Percentiles rank a stretch among this genome's conserved stretches.
Conservation (phyloP, 306 rosid genomes). For the Hippophae tibetana region DNA sequence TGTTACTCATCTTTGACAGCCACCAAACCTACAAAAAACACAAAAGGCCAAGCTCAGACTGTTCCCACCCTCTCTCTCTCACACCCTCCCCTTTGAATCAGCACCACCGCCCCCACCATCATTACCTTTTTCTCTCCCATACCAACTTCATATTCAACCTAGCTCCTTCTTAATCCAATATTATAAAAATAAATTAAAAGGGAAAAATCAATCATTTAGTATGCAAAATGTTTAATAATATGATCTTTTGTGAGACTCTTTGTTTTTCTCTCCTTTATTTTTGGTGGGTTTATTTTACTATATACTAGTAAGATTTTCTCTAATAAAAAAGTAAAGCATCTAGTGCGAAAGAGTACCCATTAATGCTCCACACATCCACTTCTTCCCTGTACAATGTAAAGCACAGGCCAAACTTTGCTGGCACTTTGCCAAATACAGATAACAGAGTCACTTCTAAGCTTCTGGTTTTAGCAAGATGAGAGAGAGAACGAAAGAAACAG, state of each 20-base stretch:
- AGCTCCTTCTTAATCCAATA: no score
- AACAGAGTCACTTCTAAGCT: background rate
- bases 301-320: background rate
- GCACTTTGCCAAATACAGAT: slow-evolving; percentile 21
- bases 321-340: slow-evolving; percentile 15
- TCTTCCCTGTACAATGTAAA: slow-evolving; percentile 11
- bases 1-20: slow-evolving; percentile 68
- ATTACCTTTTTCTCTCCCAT: slow-evolving; percentile 15
- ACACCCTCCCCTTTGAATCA: slow-evolving; percentile 52
- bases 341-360: slow-evolving; percentile 10
- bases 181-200: background rate
- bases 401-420: slow-evolving; percentile 47
- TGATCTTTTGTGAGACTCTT: background rate
- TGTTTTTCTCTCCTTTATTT: background rate
- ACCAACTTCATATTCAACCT: background rate
- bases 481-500: slow-evolving; percentile 1
- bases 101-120: slow-evolving; percentile 50
- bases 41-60: slow-evolving; percentile 60
- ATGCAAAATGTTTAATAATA: background rate
- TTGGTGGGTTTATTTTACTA: background rate
- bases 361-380: background rate
- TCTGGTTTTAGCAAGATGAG: slow-evolving; percentile 12
- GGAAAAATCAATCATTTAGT: background rate
- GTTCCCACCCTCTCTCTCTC: slow-evolving; percentile 37
- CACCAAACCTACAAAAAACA: slow-evolving; percentile 57